Conservation (phyloP, 164 flowering plant genomes). For the Euptelea pleiosperma region DNA sequence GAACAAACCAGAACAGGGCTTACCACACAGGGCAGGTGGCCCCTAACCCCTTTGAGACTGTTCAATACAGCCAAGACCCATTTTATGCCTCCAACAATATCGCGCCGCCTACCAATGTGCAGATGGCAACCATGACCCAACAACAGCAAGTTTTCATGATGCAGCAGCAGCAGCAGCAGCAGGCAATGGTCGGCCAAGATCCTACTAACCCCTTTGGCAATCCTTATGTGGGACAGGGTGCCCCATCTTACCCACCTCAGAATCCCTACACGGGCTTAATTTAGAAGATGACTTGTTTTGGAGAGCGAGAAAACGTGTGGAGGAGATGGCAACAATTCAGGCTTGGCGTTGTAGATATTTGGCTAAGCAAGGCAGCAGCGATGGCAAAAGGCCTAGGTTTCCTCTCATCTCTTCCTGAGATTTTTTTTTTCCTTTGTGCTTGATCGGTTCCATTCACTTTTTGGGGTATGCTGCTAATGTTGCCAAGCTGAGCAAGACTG, state of each 20-base stretch:
- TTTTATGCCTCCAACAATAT: constrained; percentile 19
- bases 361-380: neutral
- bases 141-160: constrained; percentile 29
- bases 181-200: constrained; percentile 9
- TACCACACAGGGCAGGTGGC: constrained; percentile 21
- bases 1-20: constrained; percentile 22
- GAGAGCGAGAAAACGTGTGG: neutral
- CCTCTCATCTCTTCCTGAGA: too few relatives aligned
- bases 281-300: constrained; percentile 2
- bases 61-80: constrained; percentile 19
- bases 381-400: neutral
- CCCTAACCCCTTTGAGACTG: constrained; percentile 32
- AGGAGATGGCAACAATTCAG: neutral
- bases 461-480: too few relatives aligned
- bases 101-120: constrained; percentile 25
- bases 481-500: too few relatives aligned
- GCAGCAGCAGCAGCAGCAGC: constrained; percentile 27
- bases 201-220: constrained; percentile 28
- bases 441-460: too few relatives aligned
- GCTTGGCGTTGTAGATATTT: constrained; percentile 4
- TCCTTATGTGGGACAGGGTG: constrained; percentile 18
- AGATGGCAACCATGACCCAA: constrained; percentile 25
- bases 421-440: too few relatives aligned
- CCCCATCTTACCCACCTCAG: constrained; percentile 14
- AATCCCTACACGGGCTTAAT: constrained; percentile 27